Evolutionary conservation across 305 asterid genomes (phyloP), one percentile per base, ranked within the genome.

Genomic region (Fraxinus sp.): DNA sequence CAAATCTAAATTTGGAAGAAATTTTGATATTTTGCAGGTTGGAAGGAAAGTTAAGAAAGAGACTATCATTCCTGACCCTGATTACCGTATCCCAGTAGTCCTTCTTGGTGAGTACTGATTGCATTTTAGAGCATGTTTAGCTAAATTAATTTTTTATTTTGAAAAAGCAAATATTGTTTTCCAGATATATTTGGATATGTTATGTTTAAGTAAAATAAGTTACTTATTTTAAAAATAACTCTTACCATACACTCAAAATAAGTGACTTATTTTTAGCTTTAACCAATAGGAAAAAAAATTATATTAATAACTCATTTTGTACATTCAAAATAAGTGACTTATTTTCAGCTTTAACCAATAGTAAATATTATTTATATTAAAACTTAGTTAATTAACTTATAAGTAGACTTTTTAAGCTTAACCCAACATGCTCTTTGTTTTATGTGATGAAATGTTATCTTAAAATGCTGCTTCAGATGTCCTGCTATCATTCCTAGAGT

Each of bases 51-150:
- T 84, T 79, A 86, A 87, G 91, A 94, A 83, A 85, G 97, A 88
- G 78, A 89, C 91, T 7, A 83, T 93, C 77, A 87, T 96, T 80
- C 98, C 99, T 7, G 98, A 93, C 57, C 95, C 99, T 1, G 98
- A 96, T 87, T 96, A 91, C 82, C 93, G 97, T 52, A 91, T 96
- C 82, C 97, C 99, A 2, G 72, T 91, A 76, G 97, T 92, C 77
- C 92, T 96, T 85, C 92, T 94, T 28, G 98, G 98, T 92, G 79
- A 37, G 92, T 82, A 16, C 11, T 74, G 35, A 24, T 5, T 59
- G 30, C 30, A 81, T 37, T 30, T 28, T n/a, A 28, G 57, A 37
- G 41, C 81, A 22, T 16, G 24, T 16, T 30, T 76, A 75, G 14
- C 5, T 6, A 64, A 5, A 2, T 22, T 3, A 10, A 26, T 41